Percentiles rank a stretch among this genome's conserved stretches.
Evolutionary conservation across 2,329 filamentous ascomycete genomes (phyloP).

Genomic region (Colletotrichum australisinense): DNA sequence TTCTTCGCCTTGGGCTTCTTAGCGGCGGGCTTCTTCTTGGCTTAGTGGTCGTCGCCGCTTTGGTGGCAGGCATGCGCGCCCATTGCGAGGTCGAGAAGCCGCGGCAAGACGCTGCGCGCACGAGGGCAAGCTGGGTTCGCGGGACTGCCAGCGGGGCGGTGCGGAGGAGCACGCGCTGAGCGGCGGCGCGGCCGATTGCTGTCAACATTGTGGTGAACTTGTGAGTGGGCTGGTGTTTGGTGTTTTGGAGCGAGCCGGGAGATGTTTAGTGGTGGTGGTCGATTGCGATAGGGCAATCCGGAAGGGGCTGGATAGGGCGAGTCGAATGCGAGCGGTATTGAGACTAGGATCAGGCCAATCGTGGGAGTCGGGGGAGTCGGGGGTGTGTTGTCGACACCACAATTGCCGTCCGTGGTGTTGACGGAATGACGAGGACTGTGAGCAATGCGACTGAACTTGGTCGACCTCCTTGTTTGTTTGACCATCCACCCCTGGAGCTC

Average conservation of each 20-base stretch:
- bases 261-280: background rate
- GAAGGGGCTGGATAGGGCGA: background rate
- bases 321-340: slow-evolving; percentile 8
- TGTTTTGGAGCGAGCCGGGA: slow-evolving; percentile 9
- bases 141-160: slow-evolving; percentile 37
- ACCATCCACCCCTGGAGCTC: slow-evolving; percentile 23
- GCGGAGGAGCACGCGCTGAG: slow-evolving; percentile 46
- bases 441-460: slow-evolving; percentile 26
- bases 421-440: slow-evolving; percentile 23
- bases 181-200: slow-evolving; percentile 51
- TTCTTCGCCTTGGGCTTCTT: slow-evolving; percentile 36
- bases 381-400: background rate
- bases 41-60: slow-evolving; percentile 40
- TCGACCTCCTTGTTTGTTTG: slow-evolving; percentile 28
- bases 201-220: slow-evolving; percentile 54
- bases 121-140: slow-evolving; percentile 33
- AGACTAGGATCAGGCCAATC: background rate
- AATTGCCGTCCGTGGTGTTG: slow-evolving; percentile 31
- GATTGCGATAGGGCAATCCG: background rate
- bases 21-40: slow-evolving; percentile 37
- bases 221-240: background rate
- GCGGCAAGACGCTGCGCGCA: slow-evolving; percentile 38
- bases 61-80: slow-evolving; percentile 40
- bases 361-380: background rate
- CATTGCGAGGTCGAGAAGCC: slow-evolving; percentile 46